phyloP scores from a whole-genome alignment of 2,329 filamentous ascomycete species.

The Ciborinia camelliae region DNA sequence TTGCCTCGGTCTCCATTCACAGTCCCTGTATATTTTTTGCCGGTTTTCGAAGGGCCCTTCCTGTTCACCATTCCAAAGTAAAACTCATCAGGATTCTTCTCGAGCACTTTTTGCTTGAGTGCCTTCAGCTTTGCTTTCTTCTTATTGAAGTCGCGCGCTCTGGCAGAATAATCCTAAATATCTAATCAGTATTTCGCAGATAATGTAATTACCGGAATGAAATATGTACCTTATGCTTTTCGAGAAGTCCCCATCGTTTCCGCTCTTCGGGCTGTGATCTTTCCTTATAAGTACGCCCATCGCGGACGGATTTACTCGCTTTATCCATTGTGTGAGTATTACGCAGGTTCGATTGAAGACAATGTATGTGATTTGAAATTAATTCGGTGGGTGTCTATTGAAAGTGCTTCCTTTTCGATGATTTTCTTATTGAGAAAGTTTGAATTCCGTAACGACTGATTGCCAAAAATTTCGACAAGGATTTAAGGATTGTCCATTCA shows the following conservation, averaged over 20 bases:
- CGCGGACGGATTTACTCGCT: conserved; percentile 21
- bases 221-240: conserved; percentile 78
- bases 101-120: conserved; percentile 58
- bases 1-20: conserved; percentile 58
- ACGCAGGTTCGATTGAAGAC: conserved; percentile 61
- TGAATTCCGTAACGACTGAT: not conserved
- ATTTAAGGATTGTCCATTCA: conserved; percentile 1
- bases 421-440: conserved; percentile 2
- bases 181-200: conserved; percentile 12
- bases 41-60: conserved; percentile 52
- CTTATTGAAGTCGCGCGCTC: conserved; percentile 62
- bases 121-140: conserved; percentile 60
- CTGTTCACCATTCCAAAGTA: conserved; percentile 68
- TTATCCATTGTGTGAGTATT: conserved; percentile 15
- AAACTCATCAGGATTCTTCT: conserved; percentile 71
- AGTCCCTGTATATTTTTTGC: conserved; percentile 52
- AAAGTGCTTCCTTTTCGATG: conserved; percentile 2
- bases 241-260: conserved; percentile 82
- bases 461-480: conserved; percentile 13
- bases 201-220: not conserved
- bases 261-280: conserved; percentile 83
- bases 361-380: conserved; percentile 37
- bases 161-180: conserved; percentile 59
- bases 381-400: not conserved
- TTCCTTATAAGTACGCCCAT: conserved; percentile 78